These are phyloP conservation scores for Ajuga reptans DNA, from an alignment of 305 asterid genomes.

Conservation along the genomic window DNA sequence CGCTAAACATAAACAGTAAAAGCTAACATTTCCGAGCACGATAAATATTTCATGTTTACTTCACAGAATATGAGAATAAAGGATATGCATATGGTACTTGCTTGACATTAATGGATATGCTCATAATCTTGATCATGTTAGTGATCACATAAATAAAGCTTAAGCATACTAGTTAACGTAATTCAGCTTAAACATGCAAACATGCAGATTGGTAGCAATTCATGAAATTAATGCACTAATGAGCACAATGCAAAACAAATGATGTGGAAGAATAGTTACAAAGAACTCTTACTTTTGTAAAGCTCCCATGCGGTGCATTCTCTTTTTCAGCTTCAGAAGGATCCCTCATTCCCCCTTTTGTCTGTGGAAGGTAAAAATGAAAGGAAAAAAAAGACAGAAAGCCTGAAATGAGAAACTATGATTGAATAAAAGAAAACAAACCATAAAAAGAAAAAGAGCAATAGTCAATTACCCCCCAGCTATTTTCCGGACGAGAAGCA, in stretches of 20 bases:
- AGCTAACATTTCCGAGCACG: not conserved
- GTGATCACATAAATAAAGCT: not conserved
- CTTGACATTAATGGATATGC: not conserved
- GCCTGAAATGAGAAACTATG: not conserved
- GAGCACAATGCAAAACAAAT: not conserved
- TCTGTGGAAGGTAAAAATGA: conserved; percentile 30
- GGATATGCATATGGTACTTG: not conserved
- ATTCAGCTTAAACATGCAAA: not conserved
- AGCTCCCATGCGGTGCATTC: conserved; percentile 55
- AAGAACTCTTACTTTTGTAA: conserved; percentile 44
- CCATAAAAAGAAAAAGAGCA: conserved; percentile 13
- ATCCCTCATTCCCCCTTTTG: conserved; percentile 57
- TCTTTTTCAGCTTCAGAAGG: conserved; percentile 36
- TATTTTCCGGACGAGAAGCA: conserved; percentile 34
- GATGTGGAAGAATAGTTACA: not conserved
- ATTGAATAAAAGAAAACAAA: not conserved
- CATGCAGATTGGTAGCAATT: not conserved
- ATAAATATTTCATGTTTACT: not conserved
- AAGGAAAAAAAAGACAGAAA: conserved; percentile 20
- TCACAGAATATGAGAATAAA: not conserved
- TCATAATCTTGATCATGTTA: not conserved
- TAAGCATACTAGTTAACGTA: not conserved
- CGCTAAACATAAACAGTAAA: not conserved
- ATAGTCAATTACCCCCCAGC: conserved; percentile 55
- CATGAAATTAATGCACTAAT: not conserved